phyloP scores from a whole-genome alignment of 2,329 filamentous ascomycete genomes.

The Aspergillus oerlinghausenensis region DNA sequence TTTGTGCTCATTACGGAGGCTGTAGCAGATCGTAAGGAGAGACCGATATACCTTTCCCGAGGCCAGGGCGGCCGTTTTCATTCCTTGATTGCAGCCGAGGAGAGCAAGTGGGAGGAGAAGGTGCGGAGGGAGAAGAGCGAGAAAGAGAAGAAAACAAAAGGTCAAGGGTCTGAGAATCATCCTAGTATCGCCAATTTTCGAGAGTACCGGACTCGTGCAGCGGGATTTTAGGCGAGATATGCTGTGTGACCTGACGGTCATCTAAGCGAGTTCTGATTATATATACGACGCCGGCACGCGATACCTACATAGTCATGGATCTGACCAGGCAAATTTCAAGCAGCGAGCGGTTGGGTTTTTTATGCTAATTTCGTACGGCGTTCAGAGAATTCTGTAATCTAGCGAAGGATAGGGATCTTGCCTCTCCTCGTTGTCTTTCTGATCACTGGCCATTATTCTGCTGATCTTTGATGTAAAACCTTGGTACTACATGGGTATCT shows the following conservation, averaged over 20 bases:
- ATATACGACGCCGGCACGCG: not conserved
- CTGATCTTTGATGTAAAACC: not conserved
- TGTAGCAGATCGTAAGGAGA: slow-evolving; percentile 59
- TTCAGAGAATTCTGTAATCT: not conserved
- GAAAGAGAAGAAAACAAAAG: slow-evolving; percentile 20
- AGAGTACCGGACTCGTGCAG: slow-evolving; percentile 41
- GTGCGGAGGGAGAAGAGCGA: slow-evolving; percentile 30
- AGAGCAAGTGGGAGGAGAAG: slow-evolving; percentile 47
- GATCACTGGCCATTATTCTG: not conserved
- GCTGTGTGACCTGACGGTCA: not conserved
- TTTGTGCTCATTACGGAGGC: slow-evolving; percentile 70
- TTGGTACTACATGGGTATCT: not conserved
- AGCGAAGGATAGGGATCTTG: not conserved
- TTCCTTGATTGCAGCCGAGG: slow-evolving; percentile 47
- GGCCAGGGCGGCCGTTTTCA: slow-evolving; percentile 50
- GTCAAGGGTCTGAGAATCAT: slow-evolving; percentile 9
- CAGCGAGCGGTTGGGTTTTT: slow-evolving; percentile 2
- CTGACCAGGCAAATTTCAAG: not conserved
- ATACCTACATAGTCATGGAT: not conserved
- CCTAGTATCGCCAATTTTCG: slow-evolving; percentile 35
- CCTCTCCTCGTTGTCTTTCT: not conserved
- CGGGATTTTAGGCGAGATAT: slow-evolving; percentile 14
- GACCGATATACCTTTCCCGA: slow-evolving; percentile 48
- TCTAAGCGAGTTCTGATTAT: not conserved
- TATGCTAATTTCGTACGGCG: not conserved